Evolutionary conservation across 2,329 filamentous ascomycete species (phyloP), one percentile per base, ranked within the genome.

Genomic region (Chaetoscypha palmicola): DNA sequence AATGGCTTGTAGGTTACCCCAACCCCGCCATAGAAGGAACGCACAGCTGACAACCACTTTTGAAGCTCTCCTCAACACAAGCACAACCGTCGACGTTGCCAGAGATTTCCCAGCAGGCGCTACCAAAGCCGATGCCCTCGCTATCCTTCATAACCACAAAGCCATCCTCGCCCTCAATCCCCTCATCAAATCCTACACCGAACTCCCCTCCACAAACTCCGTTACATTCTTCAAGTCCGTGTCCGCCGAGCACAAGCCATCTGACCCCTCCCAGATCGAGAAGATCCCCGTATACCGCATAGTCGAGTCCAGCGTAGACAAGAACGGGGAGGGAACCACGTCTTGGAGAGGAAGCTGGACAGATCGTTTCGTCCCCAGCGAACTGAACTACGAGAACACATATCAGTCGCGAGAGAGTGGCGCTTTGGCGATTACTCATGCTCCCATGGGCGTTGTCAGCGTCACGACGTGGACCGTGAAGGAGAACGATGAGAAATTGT

Each of bases 91-190:
- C 19, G 26, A 48, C 14, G 52, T 77, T 40, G 79, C 86, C 55
- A 90, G 83, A n/a, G 80, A 85, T 21, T 72, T 94, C 38, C 86
- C 88, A 5, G 55, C 75, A 3, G 69, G 71, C 56, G 74, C 91
- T 49, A 72, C 78, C 33, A 78, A 84, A 45, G 71, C 81, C 52
- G 72, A 77, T 23, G 84, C 84, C 38, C 61, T 94, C 49, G 69
- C 76, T 41, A 83, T 86, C 57, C 79, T 94, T 19, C 87, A 90
- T 66, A 74, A 86, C 64, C 85, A 91, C 65, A 61, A 73, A 40
- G 77, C 77, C 54, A 92, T 94, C 81, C 91, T 94, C 58, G 80
- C 88, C 59, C 70, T 94, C 47, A 94, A 94, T 65, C 87, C 88
- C 1, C 74, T 94, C 52, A 54, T 57, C 40, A 50, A 49, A 32